Base-by-base conservation (phyloP, 176 grass and related monocot species). In the Oryza nivara region DNA sequence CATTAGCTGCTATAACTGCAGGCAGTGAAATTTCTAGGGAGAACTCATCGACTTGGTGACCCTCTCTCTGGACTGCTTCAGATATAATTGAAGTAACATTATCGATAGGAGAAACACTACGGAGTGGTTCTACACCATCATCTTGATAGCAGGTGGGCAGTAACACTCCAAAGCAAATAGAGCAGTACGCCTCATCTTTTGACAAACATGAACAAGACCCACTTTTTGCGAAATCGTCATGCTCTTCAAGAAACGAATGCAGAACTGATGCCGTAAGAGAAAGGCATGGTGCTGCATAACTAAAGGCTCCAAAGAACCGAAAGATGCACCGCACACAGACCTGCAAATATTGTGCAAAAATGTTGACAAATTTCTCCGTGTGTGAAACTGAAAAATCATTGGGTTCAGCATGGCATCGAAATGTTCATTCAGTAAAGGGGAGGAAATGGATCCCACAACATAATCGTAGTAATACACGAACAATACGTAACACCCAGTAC, bases 131-230 rank as follows among this genome's bases (percentile, higher is more conserved):
- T 3, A 41, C 28, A 16, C 32, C 52, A 48, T 85, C 82, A 77
- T 67, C 85, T 89, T 68, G 72, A 72, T 75, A 22, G 47, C 71
- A 97, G 30, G 83, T 46, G 52, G 92, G 85, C 46, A 88, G 85
- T 60, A 98, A 88, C 40, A 95, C 74, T 67, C 95, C 89, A 75
- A 98, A 93, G 81, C 95, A 98, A 48, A 98, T 19, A 86, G 84
- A 88, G 88, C 92, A 98, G 67, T 86, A 95, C 16, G 65, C 15
- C 45, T 51, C 81, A 47, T 77, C 88, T 0, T 3, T 74, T 6
- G 82, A 85, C 56, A 74, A 35, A 83, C 84, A 87, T 74, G 72
- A 49, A 85, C 82, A 84, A 38, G 66, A 76, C 11, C 47, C 83
- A 23, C 48, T 45, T 76, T 86, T 61, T 32, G 48, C 30, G 17